Conservation (phyloP, 1,284 basidiomycete species). For the Neonothopanus nambi region DNA sequence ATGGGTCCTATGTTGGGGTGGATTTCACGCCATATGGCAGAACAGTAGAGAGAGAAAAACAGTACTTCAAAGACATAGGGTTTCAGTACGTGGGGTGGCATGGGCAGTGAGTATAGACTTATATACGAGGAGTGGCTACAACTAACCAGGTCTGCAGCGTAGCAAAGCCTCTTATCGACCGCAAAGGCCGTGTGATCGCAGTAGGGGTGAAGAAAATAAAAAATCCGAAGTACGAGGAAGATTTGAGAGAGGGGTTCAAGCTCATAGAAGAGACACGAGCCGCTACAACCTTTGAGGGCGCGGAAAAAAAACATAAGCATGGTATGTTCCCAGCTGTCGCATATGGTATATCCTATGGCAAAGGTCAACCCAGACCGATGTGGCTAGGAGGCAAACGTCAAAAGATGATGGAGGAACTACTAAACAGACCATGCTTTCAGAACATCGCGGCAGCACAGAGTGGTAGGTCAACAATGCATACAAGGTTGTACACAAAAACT, state of each 20-base stretch:
- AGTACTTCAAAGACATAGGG: not conserved
- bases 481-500: not conserved
- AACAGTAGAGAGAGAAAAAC: not conserved
- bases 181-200: not conserved
- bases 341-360: not conserved
- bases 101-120: not conserved
- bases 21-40: not conserved
- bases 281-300: not conserved
- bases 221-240: not conserved
- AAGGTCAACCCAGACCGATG: not conserved
- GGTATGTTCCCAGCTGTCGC: not conserved
- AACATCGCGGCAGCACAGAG: not conserved
- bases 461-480: not conserved
- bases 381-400: not conserved
- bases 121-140: too few relatives aligned
- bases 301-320: not conserved
- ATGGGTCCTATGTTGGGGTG: not conserved
- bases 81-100: not conserved
- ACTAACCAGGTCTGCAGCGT: too few relatives aligned
- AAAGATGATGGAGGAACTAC: not conserved
- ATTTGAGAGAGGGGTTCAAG: not conserved
- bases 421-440: not conserved
- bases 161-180: not conserved
- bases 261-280: not conserved
- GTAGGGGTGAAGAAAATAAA: not conserved